Evolutionary conservation across 306 rosid species (phyloP), one percentile per base, ranked within the genome.

Genomic region (Fragaria iinumae): DNA sequence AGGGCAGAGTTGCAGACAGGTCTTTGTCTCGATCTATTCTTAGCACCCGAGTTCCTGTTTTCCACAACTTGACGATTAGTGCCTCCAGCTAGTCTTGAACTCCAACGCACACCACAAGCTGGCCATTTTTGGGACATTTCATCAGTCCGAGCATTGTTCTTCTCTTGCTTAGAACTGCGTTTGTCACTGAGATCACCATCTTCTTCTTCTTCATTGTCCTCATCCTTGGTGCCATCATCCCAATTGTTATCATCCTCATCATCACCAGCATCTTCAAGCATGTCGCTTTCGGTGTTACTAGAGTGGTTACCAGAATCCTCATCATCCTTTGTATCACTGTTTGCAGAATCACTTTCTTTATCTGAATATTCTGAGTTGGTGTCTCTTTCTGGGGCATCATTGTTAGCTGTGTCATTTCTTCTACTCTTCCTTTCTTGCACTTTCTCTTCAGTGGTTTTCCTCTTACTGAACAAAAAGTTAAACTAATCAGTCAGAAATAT

Each of bases 11-110:
- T 91, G n/a, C 74, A 83, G 67, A 82, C 85, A 17, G 97, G 97
- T 82, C 96, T 91, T 64, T 94, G 97, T 78, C 97, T 88, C 79
- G 84, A 32, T 88, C 84, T 86, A 41, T 85, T 90, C 84, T 94
- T 91, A 48, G 92, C 63, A 60, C 25, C 71, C 64, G 87, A 72
- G 73, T 87, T 86, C 82, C 87, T 77, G 79, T 80, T 86, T 80
- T 85, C 89, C 44, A 79, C 53, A 9, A 74, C 44, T 48, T 80
- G 43, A 39, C 88, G 83, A 79, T 75, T 79, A 57, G 70, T 44
- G 50, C 72, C 86, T 78, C 86, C 89, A 10, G 90, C 87, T 14
- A 80, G 60, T 77, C 92, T 84, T 79, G 27, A 57, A 63, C 90
- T 86, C 56, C 82, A 75, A 36, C 89, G 88, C 23, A 53, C 64